Conservation (phyloP, 2,329 filamentous ascomycete species). For the Curvularia eragrostidis region DNA sequence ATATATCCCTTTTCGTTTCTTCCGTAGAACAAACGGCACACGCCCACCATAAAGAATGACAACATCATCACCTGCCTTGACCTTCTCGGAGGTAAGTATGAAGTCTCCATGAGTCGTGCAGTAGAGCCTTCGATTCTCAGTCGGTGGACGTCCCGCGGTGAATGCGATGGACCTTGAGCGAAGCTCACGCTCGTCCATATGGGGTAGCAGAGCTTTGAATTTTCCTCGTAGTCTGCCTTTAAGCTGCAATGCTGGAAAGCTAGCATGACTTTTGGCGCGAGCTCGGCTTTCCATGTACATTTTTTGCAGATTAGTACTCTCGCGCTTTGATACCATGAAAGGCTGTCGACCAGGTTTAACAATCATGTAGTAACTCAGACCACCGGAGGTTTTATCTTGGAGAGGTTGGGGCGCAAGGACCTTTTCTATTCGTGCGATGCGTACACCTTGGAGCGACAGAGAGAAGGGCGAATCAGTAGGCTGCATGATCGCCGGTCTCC, state of each 20-base stretch:
- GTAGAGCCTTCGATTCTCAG: slow-evolving; percentile 1
- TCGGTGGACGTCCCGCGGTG: not conserved
- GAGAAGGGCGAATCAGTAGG: not conserved
- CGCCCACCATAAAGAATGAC: slow-evolving; percentile 1
- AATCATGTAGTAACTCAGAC: not conserved
- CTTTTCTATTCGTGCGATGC: not conserved
- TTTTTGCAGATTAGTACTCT: not conserved
- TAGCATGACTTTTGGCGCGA: not conserved
- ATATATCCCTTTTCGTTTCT: not conserved
- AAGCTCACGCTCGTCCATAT: not conserved
- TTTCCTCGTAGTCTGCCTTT: not conserved
- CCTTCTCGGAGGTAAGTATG: not conserved
- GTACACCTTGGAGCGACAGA: not conserved
- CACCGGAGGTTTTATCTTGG: not conserved
- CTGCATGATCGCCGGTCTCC: not conserved
- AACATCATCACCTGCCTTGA: not conserved
- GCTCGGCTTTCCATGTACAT: not conserved
- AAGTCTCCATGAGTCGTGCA: not conserved
- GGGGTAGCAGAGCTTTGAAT: not conserved
- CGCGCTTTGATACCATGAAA: not conserved
- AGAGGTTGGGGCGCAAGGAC: not conserved
- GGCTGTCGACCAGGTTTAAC: not conserved
- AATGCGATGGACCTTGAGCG: not conserved
- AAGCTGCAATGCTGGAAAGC: not conserved
- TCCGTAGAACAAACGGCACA: slow-evolving; percentile 1